Evolutionary conservation across 441 rosid genomes (phyloP), one percentile per base, ranked within the genome.

Genomic region (California macrophylla): DNA sequence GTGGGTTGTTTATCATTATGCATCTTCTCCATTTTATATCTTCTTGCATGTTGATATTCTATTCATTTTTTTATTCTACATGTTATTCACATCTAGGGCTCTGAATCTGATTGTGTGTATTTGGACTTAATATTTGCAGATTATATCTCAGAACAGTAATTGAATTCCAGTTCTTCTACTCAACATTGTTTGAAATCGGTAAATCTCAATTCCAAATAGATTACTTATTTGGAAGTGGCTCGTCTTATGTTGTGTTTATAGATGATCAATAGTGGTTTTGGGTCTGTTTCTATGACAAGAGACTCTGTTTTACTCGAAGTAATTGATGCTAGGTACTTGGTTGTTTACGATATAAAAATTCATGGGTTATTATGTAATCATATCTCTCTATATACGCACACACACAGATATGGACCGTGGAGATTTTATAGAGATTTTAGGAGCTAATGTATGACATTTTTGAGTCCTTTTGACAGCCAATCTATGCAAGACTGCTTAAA

Each of bases 61-160:
- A 8, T 61, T 34, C 3, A 54, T 54, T 47, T 47, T 12, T 42
- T 15, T 20, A 16, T n/a, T 1, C 26, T 71, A 7, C 62, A 56
- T 21, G 26, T 56, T 2, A 56, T 56, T 28, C 62, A 20, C 10
- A 23, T 20, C 16, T 65, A 9, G n/a, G 8, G 15, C 4, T 10
- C 32, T 54, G 70, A n/a, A 13, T 42, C 16, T 42, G 50, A 13
- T 42, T 10, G 16, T n/a, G 38, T 10, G 4, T 16, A 18, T 38
- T 26, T 50, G 52, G 47, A 21, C 45, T 67, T 16, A 10, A 16
- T 36, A 56, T 20, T 72, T 72, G 66, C 75, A 72, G 75, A 67
- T 66, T 72, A 72, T 38, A 38, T 72, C 70, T 72, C 28, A 0
- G 66, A 72, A 66, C 64, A 23, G 23, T 9, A 58, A 24, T 58